These are phyloP conservation scores for Cordia subcordata DNA, from an alignment of 257 asterid species.

Conservation along the genomic window DNA sequence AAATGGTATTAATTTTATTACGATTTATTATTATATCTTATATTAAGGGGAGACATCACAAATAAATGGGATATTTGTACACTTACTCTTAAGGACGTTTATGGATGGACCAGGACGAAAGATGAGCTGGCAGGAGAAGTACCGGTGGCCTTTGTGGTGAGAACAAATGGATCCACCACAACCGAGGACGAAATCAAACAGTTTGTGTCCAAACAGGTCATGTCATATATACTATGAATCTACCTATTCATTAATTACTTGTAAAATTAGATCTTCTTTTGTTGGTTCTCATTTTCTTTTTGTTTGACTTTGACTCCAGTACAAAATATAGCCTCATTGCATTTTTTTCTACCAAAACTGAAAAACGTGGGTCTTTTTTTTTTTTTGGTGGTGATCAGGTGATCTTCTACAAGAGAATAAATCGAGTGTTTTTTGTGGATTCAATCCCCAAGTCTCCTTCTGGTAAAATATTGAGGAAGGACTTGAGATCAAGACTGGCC, in stretches of 20 bases:
- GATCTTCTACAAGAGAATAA: conserved; percentile 15
- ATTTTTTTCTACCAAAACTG: not conserved
- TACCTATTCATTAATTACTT: no score
- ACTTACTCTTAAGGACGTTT: no score
- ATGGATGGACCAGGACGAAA: conserved; percentile 16
- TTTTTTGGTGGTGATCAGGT: conserved; percentile 1
- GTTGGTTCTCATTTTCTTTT: not conserved
- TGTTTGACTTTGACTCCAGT: not conserved
- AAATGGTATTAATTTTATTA: not conserved
- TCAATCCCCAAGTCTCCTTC: conserved; percentile 10
- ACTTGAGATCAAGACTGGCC: conserved; percentile 10
- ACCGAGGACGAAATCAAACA: conserved; percentile 18
- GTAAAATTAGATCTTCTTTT: no score
- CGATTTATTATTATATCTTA: not conserved
- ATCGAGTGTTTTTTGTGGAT: conserved; percentile 8
- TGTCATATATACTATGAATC: no score
- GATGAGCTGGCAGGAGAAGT: conserved; percentile 30
- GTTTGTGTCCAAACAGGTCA: conserved; percentile 22
- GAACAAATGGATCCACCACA: not conserved
- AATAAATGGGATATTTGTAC: no score
- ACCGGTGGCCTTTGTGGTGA: conserved; percentile 25
- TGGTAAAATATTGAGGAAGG: conserved; percentile 18
- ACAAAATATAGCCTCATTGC: not conserved
- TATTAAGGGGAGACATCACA: no score
- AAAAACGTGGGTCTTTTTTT: no score